phyloP scores from a whole-genome alignment of 1,139 yeast species.

The Kurtzmaniella quercitrusa region DNA sequence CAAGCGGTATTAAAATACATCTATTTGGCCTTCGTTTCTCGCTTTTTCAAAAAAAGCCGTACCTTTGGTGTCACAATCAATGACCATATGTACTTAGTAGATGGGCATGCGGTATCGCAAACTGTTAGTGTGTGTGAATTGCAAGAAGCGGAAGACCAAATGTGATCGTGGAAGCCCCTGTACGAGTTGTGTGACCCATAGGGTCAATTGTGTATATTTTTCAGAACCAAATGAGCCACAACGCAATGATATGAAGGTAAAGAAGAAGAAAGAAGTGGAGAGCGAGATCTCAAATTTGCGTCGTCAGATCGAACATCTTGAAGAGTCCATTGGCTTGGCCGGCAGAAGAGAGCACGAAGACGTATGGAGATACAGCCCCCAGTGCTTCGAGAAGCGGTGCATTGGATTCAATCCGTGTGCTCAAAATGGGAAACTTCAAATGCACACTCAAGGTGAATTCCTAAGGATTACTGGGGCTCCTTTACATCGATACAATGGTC shows the following conservation, averaged over 20 bases:
- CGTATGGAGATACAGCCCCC: not conserved
- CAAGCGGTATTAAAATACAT: no score
- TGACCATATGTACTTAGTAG: not conserved
- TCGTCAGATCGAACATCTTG: not conserved
- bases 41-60: no score
- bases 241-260: not conserved
- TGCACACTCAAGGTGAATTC: not conserved
- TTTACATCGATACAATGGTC: not conserved
- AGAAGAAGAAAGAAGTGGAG: slow-evolving; percentile 1
- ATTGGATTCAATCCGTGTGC: slow-evolving; percentile 1
- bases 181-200: slow-evolving; percentile 16
- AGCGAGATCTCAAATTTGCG: not conserved
- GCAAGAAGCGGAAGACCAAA: slow-evolving; percentile 26
- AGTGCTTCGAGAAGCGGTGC: not conserved
- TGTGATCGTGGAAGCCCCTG: slow-evolving; percentile 28
- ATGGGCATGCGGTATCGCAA: not conserved
- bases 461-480: not conserved
- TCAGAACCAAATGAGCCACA: not conserved
- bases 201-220: not conserved
- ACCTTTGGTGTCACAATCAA: no score
- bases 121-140: slow-evolving; percentile 21
- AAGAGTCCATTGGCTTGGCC: not conserved
- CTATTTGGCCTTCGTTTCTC: no score
- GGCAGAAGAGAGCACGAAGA: not conserved
- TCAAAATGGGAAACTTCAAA: not conserved